phyloP scores from a whole-genome alignment of 495 filamentous ascomycete genomes.

The Elasticomyces elasticus region DNA sequence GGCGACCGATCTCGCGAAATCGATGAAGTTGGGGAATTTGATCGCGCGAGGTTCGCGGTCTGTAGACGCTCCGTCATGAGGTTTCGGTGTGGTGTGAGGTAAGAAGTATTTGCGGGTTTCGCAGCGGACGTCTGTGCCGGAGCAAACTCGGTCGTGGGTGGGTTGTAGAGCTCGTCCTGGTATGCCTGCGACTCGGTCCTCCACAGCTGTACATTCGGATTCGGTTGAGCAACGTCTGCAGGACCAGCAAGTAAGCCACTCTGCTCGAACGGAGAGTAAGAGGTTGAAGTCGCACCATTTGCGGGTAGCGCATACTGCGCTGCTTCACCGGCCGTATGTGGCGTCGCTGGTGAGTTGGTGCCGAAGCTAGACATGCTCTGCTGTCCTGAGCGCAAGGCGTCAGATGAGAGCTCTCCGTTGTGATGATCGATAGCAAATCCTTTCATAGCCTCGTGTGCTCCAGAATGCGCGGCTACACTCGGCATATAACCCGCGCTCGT shows the following conservation, averaged over 20 bases:
- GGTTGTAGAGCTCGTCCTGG: constrained; percentile 76
- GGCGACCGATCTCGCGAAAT: constrained; percentile 66
- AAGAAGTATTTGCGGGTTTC: constrained; percentile 23
- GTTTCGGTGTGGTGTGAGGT: constrained; percentile 48
- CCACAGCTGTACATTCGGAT: constrained; percentile 62
- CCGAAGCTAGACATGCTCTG: constrained; percentile 48
- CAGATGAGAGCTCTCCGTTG: constrained; percentile 30
- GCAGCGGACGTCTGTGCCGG: constrained; percentile 32
- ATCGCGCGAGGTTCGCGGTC: constrained; percentile 18
- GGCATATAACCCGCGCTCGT: constrained; percentile 15
- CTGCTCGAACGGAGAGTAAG: constrained; percentile 44
- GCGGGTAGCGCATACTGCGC: constrained; percentile 24
- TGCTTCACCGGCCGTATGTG: constrained; percentile 41
- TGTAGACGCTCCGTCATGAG: constrained; percentile 66
- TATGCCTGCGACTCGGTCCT: constrained; percentile 80
- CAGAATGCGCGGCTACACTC: constrained; percentile 23
- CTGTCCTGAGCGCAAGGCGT: constrained; percentile 40
- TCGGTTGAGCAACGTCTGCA: constrained; percentile 30
- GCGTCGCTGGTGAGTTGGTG: constrained; percentile 48
- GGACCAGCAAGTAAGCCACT: constrained; percentile 47
- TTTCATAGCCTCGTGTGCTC: constrained; percentile 45
- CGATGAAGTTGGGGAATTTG: constrained; percentile 19
- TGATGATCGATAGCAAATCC: constrained; percentile 45
- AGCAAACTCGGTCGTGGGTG: constrained; percentile 42
- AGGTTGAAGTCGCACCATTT: constrained; percentile 21